Percentiles rank a stretch among this genome's conserved stretches.
These are phyloP conservation scores for Penicillium angulare DNA, from an alignment of 495 filamentous ascomycete genomes.

Conservation along the genomic window DNA sequence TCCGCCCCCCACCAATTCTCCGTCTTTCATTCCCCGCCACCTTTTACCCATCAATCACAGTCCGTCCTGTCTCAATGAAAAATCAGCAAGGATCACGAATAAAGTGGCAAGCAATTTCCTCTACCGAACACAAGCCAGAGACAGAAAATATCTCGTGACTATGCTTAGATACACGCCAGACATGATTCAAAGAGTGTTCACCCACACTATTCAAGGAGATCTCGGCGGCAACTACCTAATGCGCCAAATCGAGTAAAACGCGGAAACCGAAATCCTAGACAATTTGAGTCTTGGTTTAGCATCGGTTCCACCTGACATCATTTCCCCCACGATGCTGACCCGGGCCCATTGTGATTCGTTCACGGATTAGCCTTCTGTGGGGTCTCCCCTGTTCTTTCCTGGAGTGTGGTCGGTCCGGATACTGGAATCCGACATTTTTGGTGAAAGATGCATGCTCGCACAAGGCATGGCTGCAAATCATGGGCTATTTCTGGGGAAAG, in stretches of 20 bases:
- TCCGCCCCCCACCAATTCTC: neutral
- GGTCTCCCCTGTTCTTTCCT: neutral
- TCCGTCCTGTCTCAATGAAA: neutral
- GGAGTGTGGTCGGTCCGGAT: constrained; percentile 17
- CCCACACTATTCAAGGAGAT: neutral
- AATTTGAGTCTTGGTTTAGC: neutral
- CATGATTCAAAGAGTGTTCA: no score
- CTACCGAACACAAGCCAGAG: no score
- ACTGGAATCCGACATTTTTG: constrained; percentile 27
- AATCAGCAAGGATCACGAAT: neutral
- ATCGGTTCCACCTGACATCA: constrained; percentile 20
- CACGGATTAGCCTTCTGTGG: neutral
- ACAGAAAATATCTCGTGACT: no score
- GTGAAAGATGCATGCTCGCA: constrained; percentile 10
- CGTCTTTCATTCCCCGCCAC: neutral
- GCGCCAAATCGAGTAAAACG: constrained; percentile 2
- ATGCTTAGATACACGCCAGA: no score
- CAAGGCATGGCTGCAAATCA: constrained; percentile 20
- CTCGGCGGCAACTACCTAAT: neutral
- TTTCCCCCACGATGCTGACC: constrained; percentile 5
- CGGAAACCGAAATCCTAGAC: constrained; percentile 39
- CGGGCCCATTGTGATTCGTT: neutral
- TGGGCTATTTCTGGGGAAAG: constrained; percentile 2
- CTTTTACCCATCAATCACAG: constrained; percentile 1
- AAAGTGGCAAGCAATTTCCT: neutral